Conservation (phyloP, 2,329 filamentous ascomycete genomes). For the Cercospora sp. region DNA sequence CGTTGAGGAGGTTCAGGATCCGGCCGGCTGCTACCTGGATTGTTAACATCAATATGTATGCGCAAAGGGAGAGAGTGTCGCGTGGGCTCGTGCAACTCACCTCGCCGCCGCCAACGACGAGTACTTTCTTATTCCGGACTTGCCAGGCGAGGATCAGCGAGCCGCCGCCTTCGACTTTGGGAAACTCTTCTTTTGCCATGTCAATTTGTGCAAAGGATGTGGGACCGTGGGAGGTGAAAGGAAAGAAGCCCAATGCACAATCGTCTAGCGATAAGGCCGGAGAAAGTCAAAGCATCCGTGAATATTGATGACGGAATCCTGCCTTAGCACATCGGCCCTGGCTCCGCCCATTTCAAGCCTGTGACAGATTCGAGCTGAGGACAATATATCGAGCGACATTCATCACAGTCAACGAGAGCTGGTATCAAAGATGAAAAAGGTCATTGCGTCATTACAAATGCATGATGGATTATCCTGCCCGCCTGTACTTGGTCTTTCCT, state of each 20-base stretch:
- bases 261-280: slow-evolving; percentile 8
- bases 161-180: slow-evolving; percentile 82
- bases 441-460: slow-evolving; percentile 4
- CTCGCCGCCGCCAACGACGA: slow-evolving; percentile 95
- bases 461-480: background rate
- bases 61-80: background rate
- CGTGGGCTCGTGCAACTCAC: slow-evolving; percentile 51
- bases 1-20: slow-evolving; percentile 91
- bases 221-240: background rate
- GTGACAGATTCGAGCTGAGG: background rate
- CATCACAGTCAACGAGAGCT: background rate
- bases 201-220: background rate
- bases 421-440: background rate
- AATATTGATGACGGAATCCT: slow-evolving; percentile 4
- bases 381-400: background rate
- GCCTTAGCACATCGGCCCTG: background rate
- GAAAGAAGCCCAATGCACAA: background rate
- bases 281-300: slow-evolving; percentile 5
- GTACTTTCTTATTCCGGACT: slow-evolving; percentile 79
- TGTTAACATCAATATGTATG: slow-evolving; percentile 16
- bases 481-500: background rate
- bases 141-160: slow-evolving; percentile 97
- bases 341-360: background rate
- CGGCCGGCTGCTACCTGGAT: slow-evolving; percentile 87
- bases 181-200: slow-evolving; percentile 52